Evolutionary conservation across 176 grass and related monocot genomes (phyloP).

Genomic region (Elaeis guineensis): DNA sequence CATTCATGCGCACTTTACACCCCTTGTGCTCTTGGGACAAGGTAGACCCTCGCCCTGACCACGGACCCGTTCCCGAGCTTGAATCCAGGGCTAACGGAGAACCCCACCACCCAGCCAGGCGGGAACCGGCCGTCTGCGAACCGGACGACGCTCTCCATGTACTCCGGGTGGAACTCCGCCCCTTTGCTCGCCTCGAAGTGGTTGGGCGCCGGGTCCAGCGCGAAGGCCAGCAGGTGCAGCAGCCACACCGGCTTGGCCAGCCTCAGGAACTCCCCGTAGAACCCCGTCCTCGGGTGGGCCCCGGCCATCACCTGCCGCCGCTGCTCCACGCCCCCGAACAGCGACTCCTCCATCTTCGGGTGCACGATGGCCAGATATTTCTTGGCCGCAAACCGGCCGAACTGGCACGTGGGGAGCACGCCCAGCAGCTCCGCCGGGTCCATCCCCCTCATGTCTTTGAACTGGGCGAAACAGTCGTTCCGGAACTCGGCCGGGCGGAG

Average conservation of each 20-base stretch:
- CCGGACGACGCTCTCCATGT: slow-evolving; percentile 81
- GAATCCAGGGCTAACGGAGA: slow-evolving; percentile 74
- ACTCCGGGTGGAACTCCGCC: slow-evolving; percentile 73
- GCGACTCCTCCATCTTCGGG: slow-evolving; percentile 50
- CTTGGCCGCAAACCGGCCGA: slow-evolving; percentile 60
- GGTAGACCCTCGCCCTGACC: slow-evolving; percentile 76
- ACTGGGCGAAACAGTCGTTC: slow-evolving; percentile 56
- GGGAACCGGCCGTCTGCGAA: slow-evolving; percentile 14
- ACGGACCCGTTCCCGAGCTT: slow-evolving; percentile 54
- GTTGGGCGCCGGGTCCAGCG: slow-evolving; percentile 77
- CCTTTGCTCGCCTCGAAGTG: slow-evolving; percentile 81
- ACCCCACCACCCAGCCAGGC: slow-evolving; percentile 57
- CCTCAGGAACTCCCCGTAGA: slow-evolving; percentile 80
- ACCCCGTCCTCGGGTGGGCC: slow-evolving; percentile 68
- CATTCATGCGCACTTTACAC: too few relatives aligned
- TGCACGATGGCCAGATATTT: slow-evolving; percentile 54
- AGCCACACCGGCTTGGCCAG: slow-evolving; percentile 88
- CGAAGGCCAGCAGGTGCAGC: slow-evolving; percentile 89
- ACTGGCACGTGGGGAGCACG: slow-evolving; percentile 73
- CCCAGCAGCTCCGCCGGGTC: slow-evolving; percentile 83
- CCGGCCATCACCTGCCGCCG: slow-evolving; percentile 35
- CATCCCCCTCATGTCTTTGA: slow-evolving; percentile 91
- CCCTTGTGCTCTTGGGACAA: slow-evolving; percentile 27
- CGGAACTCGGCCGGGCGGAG: slow-evolving; percentile 76
- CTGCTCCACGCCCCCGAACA: slow-evolving; percentile 57